phyloP scores from a whole-genome alignment of 2,329 filamentous ascomycete species.

The Westerdykella sp. region DNA sequence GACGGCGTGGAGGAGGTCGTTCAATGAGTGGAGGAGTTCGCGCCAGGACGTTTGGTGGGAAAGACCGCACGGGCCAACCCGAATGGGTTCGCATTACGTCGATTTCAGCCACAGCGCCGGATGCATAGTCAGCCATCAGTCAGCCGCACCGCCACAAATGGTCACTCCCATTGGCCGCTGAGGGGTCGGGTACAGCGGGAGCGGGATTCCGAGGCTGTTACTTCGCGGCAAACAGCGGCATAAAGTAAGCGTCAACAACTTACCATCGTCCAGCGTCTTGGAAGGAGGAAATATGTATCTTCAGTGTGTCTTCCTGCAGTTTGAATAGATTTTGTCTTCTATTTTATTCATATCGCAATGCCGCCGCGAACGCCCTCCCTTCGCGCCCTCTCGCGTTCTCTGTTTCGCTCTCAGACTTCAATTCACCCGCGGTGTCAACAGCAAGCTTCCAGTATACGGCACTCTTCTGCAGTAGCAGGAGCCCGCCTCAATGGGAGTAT shows the following conservation, averaged over 20 bases:
- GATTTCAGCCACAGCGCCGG: too few species aligned
- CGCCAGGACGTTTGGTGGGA: not conserved
- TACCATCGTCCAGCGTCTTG: not conserved
- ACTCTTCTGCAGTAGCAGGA: conserved; percentile 45
- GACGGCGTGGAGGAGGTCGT: not conserved
- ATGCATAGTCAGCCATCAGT: too few species aligned
- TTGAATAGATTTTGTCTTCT: not conserved
- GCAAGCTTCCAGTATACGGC: conserved; percentile 25
- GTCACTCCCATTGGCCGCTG: too few species aligned
- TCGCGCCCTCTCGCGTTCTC: conserved; percentile 25
- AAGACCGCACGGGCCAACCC: not conserved
- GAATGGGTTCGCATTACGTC: not conserved
- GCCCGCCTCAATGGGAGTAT: conserved; percentile 74
- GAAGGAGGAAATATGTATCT: not conserved
- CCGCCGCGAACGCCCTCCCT: conserved; percentile 24
- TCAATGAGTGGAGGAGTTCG: conserved; percentile 1
- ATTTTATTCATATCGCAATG: conserved; percentile 14
- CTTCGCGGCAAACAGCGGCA: too few species aligned
- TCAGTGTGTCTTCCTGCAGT: conserved; percentile 7
- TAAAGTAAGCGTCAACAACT: not conserved
- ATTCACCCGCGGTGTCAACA: conserved; percentile 19
- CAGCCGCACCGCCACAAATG: too few species aligned
- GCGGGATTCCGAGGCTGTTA: too few species aligned
- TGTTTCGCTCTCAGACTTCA: conserved; percentile 24
- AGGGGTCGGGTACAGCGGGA: too few species aligned